phyloP scores from a whole-genome alignment of 768 basidiomycete genomes.

The Suillus weaverae region DNA sequence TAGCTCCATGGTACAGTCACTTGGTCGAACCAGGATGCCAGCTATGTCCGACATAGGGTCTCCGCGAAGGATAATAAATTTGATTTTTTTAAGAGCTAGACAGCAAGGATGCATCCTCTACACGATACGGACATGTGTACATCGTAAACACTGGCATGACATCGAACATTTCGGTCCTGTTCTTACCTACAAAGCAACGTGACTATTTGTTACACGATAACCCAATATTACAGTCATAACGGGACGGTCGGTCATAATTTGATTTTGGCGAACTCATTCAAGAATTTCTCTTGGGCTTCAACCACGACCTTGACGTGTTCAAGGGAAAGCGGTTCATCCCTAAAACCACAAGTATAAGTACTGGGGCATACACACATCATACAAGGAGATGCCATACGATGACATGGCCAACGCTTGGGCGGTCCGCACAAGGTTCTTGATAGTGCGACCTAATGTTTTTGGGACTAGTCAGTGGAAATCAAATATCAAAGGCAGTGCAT shows the following conservation, averaged over 20 bases:
- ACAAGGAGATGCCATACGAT: conserved; percentile 13
- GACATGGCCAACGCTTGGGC: conserved; percentile 31
- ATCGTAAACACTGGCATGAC: too few relatives aligned
- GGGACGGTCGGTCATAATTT: not conserved
- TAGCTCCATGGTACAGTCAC: too few relatives aligned
- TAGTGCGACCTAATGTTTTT: conserved; percentile 21
- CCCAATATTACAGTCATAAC: not conserved
- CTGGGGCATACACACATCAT: not conserved
- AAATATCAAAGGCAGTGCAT: not conserved
- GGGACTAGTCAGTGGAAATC: not conserved
- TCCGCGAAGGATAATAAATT: too few relatives aligned
- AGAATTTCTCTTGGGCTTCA: conserved; percentile 27
- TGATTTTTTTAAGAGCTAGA: not conserved
- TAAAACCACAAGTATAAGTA: conserved; percentile 1
- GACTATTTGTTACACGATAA: not conserved
- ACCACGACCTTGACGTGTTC: conserved; percentile 26
- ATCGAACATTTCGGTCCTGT: too few relatives aligned
- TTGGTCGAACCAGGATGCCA: too few relatives aligned
- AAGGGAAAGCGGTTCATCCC: conserved; percentile 16
- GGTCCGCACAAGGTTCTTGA: conserved; percentile 35
- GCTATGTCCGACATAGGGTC: too few relatives aligned
- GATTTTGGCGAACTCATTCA: conserved; percentile 19
- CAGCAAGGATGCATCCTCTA: not conserved
- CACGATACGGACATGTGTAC: too few relatives aligned
- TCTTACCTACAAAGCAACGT: not conserved